Conservation (phyloP, 2,329 filamentous ascomycete species). For the Xylaria hypoxylon region DNA sequence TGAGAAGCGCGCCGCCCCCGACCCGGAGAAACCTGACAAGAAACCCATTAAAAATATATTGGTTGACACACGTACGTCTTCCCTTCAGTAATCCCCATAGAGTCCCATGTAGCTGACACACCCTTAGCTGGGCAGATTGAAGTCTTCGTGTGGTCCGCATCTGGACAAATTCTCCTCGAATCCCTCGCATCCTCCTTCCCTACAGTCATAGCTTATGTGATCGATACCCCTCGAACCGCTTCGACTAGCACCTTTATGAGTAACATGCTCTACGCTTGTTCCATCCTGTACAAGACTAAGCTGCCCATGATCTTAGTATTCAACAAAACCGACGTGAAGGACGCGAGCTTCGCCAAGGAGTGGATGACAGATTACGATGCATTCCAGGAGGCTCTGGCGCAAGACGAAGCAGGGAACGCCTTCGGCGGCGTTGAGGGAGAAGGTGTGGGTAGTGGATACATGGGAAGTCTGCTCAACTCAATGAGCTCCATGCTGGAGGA, state of each 20-base stretch:
- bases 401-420: conserved; percentile 82
- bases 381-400: conserved; percentile 86
- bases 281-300: conserved; percentile 98
- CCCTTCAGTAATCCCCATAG: background rate
- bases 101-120: conserved; percentile 13
- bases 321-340: conserved; percentile 98
- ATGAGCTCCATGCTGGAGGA: conserved; percentile 98
- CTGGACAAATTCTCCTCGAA: conserved; percentile 91
- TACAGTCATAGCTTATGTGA: conserved; percentile 96
- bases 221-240: conserved; percentile 93
- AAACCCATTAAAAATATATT: conserved; percentile 84
- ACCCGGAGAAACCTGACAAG: conserved; percentile 68
- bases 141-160: conserved; percentile 98
- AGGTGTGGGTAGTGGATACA: conserved; percentile 87
- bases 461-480: conserved; percentile 94
- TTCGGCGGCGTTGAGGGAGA: conserved; percentile 79
- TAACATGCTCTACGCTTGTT: conserved; percentile 99
- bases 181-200: conserved; percentile 94
- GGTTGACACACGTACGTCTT: conserved; percentile 78
- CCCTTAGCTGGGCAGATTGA: conserved; percentile 85
- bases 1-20: conserved; percentile 84
- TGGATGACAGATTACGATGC: conserved; percentile 99
- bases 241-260: conserved; percentile 99
- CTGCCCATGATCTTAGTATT: conserved; percentile 98
- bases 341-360: conserved; percentile 90